Percentiles rank a stretch among this genome's conserved stretches.
phyloP scores from a whole-genome alignment of 768 basidiomycete species.

The Agrocybe praecox region DNA sequence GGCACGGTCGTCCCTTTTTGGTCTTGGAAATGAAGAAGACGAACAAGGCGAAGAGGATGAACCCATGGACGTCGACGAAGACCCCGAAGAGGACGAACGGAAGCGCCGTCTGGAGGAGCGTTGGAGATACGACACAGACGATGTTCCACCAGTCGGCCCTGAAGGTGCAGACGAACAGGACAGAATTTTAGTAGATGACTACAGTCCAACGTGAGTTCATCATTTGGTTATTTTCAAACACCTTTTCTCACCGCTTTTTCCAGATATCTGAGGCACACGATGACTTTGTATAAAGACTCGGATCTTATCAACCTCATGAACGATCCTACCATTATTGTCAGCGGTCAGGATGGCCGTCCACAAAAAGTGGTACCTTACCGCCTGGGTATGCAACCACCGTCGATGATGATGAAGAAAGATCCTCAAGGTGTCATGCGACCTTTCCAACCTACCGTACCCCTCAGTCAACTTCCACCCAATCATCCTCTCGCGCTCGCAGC shows the following conservation, averaged over 20 bases:
- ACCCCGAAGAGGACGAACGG: conserved; percentile 40
- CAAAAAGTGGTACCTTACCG: conserved; percentile 53
- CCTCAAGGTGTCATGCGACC: conserved; percentile 26
- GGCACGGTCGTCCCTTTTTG: conserved; percentile 30
- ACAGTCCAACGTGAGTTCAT: conserved; percentile 48
- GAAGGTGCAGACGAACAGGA: conserved; percentile 71
- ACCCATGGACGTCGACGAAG: conserved; percentile 35
- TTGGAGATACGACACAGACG: conserved; percentile 74
- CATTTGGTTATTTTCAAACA: conserved; percentile 4
- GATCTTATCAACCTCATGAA: conserved; percentile 55
- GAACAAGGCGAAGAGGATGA: conserved; percentile 28
- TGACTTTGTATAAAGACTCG: conserved; percentile 57
- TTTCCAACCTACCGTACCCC: conserved; percentile 2
- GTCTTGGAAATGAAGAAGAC: conserved; percentile 16
- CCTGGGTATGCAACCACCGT: conserved; percentile 38
- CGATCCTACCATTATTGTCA: conserved; percentile 49
- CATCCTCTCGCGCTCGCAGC: conserved; percentile 47
- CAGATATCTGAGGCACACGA: conserved; percentile 57
- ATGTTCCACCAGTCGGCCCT: conserved; percentile 54
- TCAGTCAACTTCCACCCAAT: conserved; percentile 26
- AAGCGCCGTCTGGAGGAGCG: conserved; percentile 47
- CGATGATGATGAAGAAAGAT: conserved; percentile 31
- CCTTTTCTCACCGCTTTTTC: conserved; percentile 6
- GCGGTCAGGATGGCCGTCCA: conserved; percentile 50
- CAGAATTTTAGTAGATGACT: conserved; percentile 73